Evolutionary conservation across 306 rosid genomes (phyloP).

Genomic region (Potentilla sterilis): DNA sequence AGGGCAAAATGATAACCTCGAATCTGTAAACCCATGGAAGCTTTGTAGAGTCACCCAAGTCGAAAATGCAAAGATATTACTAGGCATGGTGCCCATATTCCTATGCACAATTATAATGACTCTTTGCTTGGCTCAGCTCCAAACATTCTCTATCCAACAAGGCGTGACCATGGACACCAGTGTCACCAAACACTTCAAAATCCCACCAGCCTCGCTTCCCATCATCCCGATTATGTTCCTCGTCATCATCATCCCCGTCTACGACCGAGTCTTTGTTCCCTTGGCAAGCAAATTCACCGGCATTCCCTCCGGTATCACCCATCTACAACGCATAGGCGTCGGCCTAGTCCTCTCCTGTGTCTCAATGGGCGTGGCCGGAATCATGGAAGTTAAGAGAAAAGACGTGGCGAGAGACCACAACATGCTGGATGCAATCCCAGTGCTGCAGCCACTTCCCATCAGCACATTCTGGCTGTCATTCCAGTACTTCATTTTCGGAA

Average conservation of each 20-base stretch:
- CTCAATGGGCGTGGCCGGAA: constrained; percentile 81
- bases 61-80: constrained; percentile 79
- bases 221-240: constrained; percentile 72
- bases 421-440: constrained; percentile 73
- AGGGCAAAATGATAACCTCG: constrained; percentile 26
- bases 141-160: constrained; percentile 87
- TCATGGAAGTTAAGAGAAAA: constrained; percentile 71
- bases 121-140: constrained; percentile 94
- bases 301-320: constrained; percentile 69
- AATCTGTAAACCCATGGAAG: constrained; percentile 61
- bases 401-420: constrained; percentile 52
- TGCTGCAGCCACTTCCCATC: constrained; percentile 68
- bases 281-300: constrained; percentile 54
- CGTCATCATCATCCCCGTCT: constrained; percentile 62
- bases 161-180: constrained; percentile 72
- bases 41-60: constrained; percentile 89
- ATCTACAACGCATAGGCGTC: constrained; percentile 79
- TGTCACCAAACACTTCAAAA: constrained; percentile 50
- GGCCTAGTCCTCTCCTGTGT: constrained; percentile 75
- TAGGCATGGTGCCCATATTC: constrained; percentile 74
- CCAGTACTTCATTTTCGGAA: constrained; percentile 86
- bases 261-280: constrained; percentile 67
- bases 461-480: constrained; percentile 83
- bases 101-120: constrained; percentile 87
- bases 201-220: constrained; percentile 88